Evolutionary conservation across 805 yeast species (phyloP).

Genomic region (Wickerhamiella occidentalis): DNA sequence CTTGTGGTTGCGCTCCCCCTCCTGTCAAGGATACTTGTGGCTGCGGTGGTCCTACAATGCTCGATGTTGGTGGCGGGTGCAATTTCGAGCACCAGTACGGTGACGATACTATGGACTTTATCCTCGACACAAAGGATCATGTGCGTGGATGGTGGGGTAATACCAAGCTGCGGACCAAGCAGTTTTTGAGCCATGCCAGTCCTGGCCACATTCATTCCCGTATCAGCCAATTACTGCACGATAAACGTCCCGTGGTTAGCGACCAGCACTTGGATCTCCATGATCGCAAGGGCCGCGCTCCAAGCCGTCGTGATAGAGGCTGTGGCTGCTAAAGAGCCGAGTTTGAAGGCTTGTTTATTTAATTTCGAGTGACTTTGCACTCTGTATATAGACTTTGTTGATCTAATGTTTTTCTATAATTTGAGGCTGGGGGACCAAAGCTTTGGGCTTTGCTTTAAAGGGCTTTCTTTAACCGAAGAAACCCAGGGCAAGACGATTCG

Average conservation of each 20-base stretch:
- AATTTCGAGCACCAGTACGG: conserved; percentile 11
- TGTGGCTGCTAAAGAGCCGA: neutral
- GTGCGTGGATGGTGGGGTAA: conserved; percentile 7
- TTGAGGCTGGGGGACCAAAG: neutral
- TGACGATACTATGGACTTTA: conserved; percentile 9
- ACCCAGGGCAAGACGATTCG: neutral
- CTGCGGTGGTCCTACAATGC: conserved; percentile 3
- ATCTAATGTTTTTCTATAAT: neutral
- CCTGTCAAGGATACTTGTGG: neutral
- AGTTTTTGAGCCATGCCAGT: conserved; percentile 4
- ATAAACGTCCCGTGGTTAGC: conserved; percentile 5
- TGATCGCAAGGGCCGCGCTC: conserved; percentile 2
- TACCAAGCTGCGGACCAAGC: conserved; percentile 5
- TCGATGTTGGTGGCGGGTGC: neutral
- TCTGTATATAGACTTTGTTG: neutral
- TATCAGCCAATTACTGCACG: conserved; percentile 5
- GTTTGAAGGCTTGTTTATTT: neutral
- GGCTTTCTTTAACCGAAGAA: neutral
- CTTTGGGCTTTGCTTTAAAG: neutral
- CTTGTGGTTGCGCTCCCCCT: conserved; percentile 3
- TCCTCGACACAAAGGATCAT: conserved; percentile 8
- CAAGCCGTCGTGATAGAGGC: neutral
- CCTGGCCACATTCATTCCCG: conserved; percentile 8
- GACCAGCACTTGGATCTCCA: conserved; percentile 8
- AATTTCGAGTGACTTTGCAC: neutral